Base-by-base conservation (phyloP, 371 early-diverging fungal genomes). In the Rhizopus delemar region DNA sequence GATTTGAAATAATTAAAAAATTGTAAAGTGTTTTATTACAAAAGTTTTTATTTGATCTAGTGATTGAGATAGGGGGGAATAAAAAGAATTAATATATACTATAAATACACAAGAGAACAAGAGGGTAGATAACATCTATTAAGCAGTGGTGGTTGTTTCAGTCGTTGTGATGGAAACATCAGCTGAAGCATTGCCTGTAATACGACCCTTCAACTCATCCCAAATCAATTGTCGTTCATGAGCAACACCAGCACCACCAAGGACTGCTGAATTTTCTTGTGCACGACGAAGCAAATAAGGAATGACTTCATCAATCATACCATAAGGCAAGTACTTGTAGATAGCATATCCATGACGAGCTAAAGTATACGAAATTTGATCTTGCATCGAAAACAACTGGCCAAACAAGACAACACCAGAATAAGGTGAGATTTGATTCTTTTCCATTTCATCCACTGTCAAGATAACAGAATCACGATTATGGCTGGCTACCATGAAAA, bases 261-360 rank as follows among this genome's bases (percentile, higher is more conserved):
- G 59, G 2, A 97, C 85, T 8, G 93, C 82, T 4, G 88, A 84
- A 73, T 98, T 98, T 76, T 98, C 99, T 77, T 96, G 95, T 32
- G 96, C 97, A 51, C 98, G 87, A 48, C 98, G 87, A 50, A 94
- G 80, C 62, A 98, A 78, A 74, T 95, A 98, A 8, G 97, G 97
- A 61, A 97, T 90, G 28, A 94, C 93, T 63, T 94, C 94, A 31
- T 87, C 80, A 36, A 83, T 73, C 71, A 62, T 71, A 38, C 97
- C 97, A 66, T 94, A 96, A 4, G 97, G 95, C 31, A 97, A 80
- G 70, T 95, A 96, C 84, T 97, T 94, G 85, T 88, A 93, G 54
- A 88, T 89, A 46, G 78, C 78, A 63, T 87, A 93, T 9, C 91
- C 94, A 43, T 86, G 69, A 53, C 81, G 80, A 43, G 92, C 95